Evolutionary conservation across 192 early-diverging fungal genomes (phyloP), one percentile per base, ranked within the genome.

Genomic region (Coemansia furcata): DNA sequence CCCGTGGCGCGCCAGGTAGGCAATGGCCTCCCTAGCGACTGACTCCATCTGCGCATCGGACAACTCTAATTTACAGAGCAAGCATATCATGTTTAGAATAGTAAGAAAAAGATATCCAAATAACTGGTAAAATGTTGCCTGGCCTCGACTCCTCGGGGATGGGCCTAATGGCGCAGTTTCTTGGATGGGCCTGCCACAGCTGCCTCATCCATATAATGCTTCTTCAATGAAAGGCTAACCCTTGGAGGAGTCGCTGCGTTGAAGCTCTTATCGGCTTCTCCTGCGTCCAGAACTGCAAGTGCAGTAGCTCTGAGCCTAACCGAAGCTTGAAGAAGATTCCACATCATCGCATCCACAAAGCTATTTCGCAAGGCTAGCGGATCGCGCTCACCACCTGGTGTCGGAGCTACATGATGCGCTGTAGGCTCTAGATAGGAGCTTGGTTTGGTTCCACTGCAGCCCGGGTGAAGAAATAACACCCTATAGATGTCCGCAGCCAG

Each of bases 41-140:
- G 72, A 68, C 29, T 83, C 80, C 39, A 74, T 47, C 66, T 78
- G 75, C 32, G 72, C 76, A 40, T 77, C 72, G 3, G 69, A 63
- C 4, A 26, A 26, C 23, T 26, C 23, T 26, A 26, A 26, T 26
- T 26, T 3, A 11, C 14, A 40, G 1, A 38, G 39, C 10, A 14
- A 40, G 14, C 14, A 10, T 14, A 10, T 40, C 14, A 8, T 50
- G 21, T 50, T 50, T 9, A 9, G 10, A 11, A 40, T 9, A 40
- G 14, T 1, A 38, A 10, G 3, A 14, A 40, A 40, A 40, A 1
- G 39, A 40, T 0, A 40, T 40, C 39, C 23, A 26, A 9, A 40
- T 9, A 23, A 29, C n/a, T 9, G 21, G 9, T 40, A 40, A 40
- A 40, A 11, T 11, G 10, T 40, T 11, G 39, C 39, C 10, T 40